A percentile compares a stretch with the other conserved stretches of the same genome.
Evolutionary conservation across 352 stramenopile genomes (phyloP).

Genomic region (Phytophthora rubi): DNA sequence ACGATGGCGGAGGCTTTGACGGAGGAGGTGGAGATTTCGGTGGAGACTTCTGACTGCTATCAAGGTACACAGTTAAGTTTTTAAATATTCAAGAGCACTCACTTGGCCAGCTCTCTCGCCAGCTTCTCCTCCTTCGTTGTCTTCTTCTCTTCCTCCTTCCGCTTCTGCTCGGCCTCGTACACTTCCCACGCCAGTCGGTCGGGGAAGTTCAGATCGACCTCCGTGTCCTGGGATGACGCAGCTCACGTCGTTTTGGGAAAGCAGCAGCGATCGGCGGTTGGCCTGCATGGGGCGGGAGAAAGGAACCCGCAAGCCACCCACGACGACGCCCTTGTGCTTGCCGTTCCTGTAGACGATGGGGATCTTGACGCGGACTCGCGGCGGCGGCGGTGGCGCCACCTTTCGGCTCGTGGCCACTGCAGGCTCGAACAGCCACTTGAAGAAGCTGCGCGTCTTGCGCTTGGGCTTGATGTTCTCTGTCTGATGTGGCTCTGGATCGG

Average conservation of each 20-base stretch:
- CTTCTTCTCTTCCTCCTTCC: conserved; percentile 21
- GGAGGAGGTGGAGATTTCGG: conserved; percentile 43
- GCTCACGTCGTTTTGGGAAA: conserved; percentile 22
- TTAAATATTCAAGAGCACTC: conserved; percentile 27
- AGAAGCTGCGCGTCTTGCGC: conserved; percentile 34
- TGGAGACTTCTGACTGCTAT: conserved; percentile 51
- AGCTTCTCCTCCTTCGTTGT: conserved; percentile 30
- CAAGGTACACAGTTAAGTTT: neutral
- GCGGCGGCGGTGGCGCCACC: conserved; percentile 11
- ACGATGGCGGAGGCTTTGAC: conserved; percentile 31
- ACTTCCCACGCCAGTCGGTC: conserved; percentile 18
- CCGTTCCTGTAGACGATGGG: conserved; percentile 36
- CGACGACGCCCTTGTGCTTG: conserved; percentile 38
- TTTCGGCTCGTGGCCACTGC: conserved; percentile 33
- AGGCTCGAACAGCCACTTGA: conserved; percentile 34
- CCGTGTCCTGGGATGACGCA: conserved; percentile 22
- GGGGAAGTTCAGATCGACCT: conserved; percentile 30
- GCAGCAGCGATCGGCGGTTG: conserved; percentile 26
- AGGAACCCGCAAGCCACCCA: conserved; percentile 32
- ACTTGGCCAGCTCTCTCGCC: conserved; percentile 30
- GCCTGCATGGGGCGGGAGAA: conserved; percentile 43
- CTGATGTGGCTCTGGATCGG: neutral
- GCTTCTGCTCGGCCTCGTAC: conserved; percentile 13
- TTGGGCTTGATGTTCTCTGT: conserved; percentile 15
- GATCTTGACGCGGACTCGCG: conserved; percentile 40